Percentiles rank a stretch among this genome's conserved stretches.
Conservation (phyloP, 495 filamentous ascomycete genomes). For the Margaritispora aquatica region DNA sequence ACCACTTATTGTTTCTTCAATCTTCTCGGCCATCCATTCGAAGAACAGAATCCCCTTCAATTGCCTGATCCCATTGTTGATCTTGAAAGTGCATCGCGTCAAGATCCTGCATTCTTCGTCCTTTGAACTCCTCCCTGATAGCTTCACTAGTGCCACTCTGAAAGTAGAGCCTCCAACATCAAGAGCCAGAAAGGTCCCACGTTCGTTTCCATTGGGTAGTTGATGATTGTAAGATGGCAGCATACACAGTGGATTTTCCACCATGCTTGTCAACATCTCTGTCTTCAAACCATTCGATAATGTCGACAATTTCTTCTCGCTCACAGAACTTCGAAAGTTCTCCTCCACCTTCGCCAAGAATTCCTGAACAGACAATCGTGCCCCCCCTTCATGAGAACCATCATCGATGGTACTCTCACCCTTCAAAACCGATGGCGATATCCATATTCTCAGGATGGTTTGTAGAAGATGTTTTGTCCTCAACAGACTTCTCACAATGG, state of each 20-base stretch:
- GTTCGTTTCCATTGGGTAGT: conserved; percentile 66
- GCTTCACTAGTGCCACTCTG: conserved; percentile 69
- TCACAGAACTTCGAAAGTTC: conserved; percentile 32
- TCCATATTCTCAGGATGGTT: conserved; percentile 43
- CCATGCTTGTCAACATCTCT: conserved; percentile 38
- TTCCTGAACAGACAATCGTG: conserved; percentile 3
- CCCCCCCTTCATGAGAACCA: not conserved
- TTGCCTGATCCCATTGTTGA: conserved; percentile 37
- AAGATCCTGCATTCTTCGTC: conserved; percentile 31
- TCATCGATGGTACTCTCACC: conserved; percentile 28
- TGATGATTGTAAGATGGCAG: conserved; percentile 62
- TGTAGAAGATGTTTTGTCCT: conserved; percentile 46
- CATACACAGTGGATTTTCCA: conserved; percentile 46
- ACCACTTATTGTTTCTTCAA: conserved; percentile 46
- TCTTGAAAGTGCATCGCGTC: conserved; percentile 42
- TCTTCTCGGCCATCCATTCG: conserved; percentile 77
- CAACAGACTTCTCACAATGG: conserved; percentile 39
- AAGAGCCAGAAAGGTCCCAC: conserved; percentile 52
- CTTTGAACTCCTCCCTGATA: conserved; percentile 41
- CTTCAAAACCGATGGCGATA: conserved; percentile 32
- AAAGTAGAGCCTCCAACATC: conserved; percentile 75
- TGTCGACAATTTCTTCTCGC: conserved; percentile 29
- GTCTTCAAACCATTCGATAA: conserved; percentile 38
- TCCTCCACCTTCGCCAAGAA: conserved; percentile 32
- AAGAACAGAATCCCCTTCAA: conserved; percentile 54